Evolutionary conservation across 192 early-diverging fungal genomes (phyloP), one percentile per base, ranked within the genome.

Genomic region (Diversispora epigaea): DNA sequence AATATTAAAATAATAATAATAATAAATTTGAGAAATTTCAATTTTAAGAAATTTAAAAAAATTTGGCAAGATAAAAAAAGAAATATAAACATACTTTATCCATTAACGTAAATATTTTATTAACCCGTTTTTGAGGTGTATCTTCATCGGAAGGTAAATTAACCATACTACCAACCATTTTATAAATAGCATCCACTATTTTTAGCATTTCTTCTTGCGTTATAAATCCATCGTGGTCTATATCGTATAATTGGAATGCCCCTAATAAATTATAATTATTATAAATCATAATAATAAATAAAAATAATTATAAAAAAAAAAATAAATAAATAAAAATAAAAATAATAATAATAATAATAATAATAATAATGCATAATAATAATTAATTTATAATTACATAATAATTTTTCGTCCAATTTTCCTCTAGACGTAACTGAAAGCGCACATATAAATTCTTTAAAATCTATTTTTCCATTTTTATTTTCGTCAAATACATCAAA

Each of bases 131-230:
- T 72, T 94, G 89, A 4, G 95, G 92, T 22, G 94, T 96, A 76
- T 93, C 93, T 78, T 98, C 96, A 81, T 98, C 96, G 47, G 87
- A 83, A 46, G 94, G 93, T 71, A 96, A 81, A 76, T 94, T 93
- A 49, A 94, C 91, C 91, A 93, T 95, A 78, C 87, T 92, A 6
- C 94, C 94, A 0, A 98, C 93, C 92, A 95, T 95, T 70, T 91
- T 91, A 82, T 96, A 98, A 67, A 98, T 95, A 10, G 96, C 93
- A 69, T 95, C 92, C n/a, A 96, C 94, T 62, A 98, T 93, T 69
- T 82, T 82, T 46, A 93, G 74, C 96, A 98, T 95, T 84, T 98
- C 96, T 17, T 92, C 91, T 44, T 89, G 86, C 15, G 92, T 92
- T 71, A 98, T 94, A 78, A 84, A 87, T 19, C 93, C 91, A 79